Evolutionary conservation across 116 monocot species (phyloP), one percentile per base, ranked within the genome.

Genomic region (Cymodocea nodosa): DNA sequence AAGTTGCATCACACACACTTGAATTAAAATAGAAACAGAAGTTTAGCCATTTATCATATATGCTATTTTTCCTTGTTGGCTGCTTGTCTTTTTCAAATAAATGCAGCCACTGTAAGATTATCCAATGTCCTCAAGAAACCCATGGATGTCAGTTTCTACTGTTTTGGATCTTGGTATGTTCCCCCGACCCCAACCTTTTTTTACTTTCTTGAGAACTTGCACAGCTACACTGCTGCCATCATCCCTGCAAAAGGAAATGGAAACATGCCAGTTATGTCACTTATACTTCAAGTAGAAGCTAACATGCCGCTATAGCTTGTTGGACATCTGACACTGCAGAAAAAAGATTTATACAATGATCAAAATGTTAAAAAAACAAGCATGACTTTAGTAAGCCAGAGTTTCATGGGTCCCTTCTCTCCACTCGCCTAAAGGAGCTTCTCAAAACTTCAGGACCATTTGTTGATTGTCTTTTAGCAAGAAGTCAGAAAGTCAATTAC

Each of bases 111-210:
- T 8, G 30, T 50, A 25, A 17, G 8, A 65, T 67, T 53, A 67
- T 10, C 52, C 54, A 39, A 56, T 24, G 30, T 65, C 70, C 44
- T 71, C 40, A 19, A 59, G 64, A 35, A 53, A 48, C 20, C 35
- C 62, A 59, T 54, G 17, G 50, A 68, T 17, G 35, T 81, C 67
- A 52, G 51, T 16, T 18, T 83, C 68, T 56, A 66, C 74, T 23
- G 53, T 59, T 19, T 74, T 80, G 50, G 49, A 68, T 49, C 18
- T 65, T 35, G 79, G 82, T 60, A 90, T 83, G 53, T 65, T 82
- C 44, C 85, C 82, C 68, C 86, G 92, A 35, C 97, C 97, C 97
- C 97, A 97, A 37, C 92, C 92, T 74, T 77, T 88, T 60, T 88
- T 83, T 56, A 97, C 89, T 71, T 85, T 68, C 78, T 84, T 98